Base-by-base conservation (phyloP, 805 yeast genomes). In the Millerago galiae region DNA sequence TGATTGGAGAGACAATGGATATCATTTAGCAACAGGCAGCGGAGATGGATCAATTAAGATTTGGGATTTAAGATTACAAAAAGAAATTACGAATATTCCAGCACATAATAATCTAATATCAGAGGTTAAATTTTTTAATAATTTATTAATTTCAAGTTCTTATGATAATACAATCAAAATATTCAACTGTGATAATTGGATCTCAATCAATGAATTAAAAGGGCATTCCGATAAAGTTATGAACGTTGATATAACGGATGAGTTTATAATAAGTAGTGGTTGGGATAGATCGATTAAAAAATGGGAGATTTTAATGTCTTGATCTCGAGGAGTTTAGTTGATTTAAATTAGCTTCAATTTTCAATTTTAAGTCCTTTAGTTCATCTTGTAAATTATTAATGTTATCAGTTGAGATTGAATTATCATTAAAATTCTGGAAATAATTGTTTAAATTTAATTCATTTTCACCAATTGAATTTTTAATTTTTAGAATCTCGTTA, bases 231-330 rank as follows among this genome's bases (percentile, higher is more conserved):
- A 85, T 46, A 81, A 83, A 52, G 77, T 87, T 4, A 77, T 89
- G 81, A 66, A 81, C 43, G 72, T 83, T 37, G 95, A 84, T 55
- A 53, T 82, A 1, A 56, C 70, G 42, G 72, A 72, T 8, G 52
- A 63, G 8, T 54, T 45, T 28, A 61, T 89, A 1, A 71, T 76
- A 1, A 74, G 83, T 36, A 73, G 86, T 38, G 90, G 95, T 16
- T 89, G 95, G 95, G 96, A 89, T 58, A 71, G 93, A 42, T 70
- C 85, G 7, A 70, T 88, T 3, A 84, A 83, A 55, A 42, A 83
- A 36, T 84, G 87, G 87, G n/a, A 48, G 45, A 26, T 45, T 28
- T 17, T 53, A 54, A 14, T 40, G 43, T 36, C 59, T 38, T 3
- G 41, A 21, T 35, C 53, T 41, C 29, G 47, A 46, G 15, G 47